These are phyloP conservation scores for Penicillium egyptiacum DNA, from an alignment of 495 filamentous ascomycete genomes.

Conservation along the genomic window DNA sequence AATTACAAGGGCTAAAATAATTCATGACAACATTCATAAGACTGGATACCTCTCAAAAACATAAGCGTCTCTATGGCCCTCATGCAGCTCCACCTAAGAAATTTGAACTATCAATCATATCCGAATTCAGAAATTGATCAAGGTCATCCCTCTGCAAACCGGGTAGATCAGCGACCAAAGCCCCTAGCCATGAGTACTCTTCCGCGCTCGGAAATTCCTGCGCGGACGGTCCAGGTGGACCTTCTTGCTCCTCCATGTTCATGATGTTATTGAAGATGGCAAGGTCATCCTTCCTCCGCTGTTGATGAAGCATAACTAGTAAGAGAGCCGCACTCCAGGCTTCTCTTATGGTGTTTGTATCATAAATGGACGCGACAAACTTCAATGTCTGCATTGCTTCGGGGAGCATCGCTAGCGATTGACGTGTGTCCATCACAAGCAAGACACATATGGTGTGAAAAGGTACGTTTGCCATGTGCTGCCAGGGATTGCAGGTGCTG, in stretches of 20 bases:
- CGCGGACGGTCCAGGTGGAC: slow-evolving; percentile 12
- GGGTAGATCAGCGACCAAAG: slow-evolving; percentile 41
- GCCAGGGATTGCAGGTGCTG: slow-evolving; percentile 45
- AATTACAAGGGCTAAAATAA: background rate
- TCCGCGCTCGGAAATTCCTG: slow-evolving; percentile 23
- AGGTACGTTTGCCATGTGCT: slow-evolving; percentile 51
- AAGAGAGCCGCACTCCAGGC: slow-evolving; percentile 48
- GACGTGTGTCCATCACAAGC: slow-evolving; percentile 47
- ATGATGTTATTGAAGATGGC: slow-evolving; percentile 26
- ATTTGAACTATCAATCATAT: slow-evolving; percentile 26
- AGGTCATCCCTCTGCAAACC: slow-evolving; percentile 38
- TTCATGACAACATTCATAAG: too few species aligned
- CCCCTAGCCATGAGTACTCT: slow-evolving; percentile 38
- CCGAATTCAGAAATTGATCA: slow-evolving; percentile 33
- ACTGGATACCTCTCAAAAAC: background rate
- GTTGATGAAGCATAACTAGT: slow-evolving; percentile 40
- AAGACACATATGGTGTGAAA: slow-evolving; percentile 54
- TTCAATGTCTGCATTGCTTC: slow-evolving; percentile 49
- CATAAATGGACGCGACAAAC: slow-evolving; percentile 39
- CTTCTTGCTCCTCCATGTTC: slow-evolving; percentile 9
- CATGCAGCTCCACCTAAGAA: slow-evolving; percentile 12
- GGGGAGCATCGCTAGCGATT: slow-evolving; percentile 44
- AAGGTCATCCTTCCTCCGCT: slow-evolving; percentile 35
- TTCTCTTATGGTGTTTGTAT: slow-evolving; percentile 47
- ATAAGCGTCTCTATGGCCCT: background rate